These are phyloP conservation scores for Castanea crenata DNA, from an alignment of 306 rosid species.

Conservation along the genomic window DNA sequence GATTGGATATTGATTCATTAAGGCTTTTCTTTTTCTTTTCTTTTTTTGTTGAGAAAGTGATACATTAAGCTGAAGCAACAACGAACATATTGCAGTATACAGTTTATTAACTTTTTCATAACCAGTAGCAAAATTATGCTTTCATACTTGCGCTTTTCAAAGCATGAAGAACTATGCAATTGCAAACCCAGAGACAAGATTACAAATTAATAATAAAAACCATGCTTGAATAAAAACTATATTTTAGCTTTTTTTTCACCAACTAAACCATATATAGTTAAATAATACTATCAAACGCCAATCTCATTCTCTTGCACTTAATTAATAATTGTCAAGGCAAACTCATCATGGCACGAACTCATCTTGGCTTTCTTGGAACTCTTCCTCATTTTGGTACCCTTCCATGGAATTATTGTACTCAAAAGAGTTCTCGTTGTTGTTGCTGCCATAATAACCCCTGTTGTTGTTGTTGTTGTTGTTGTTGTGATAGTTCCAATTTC, in stretches of 20 bases:
- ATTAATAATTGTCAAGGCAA: slow-evolving; percentile 2
- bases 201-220: slow-evolving; percentile 10
- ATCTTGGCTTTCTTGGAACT: slow-evolving; percentile 44
- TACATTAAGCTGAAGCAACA: neutral
- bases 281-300: slow-evolving; percentile 25
- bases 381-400: slow-evolving; percentile 57
- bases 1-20: neutral
- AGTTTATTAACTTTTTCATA: slow-evolving; percentile 16
- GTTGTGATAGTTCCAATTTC: slow-evolving; percentile 25
- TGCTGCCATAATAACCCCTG: slow-evolving; percentile 46
- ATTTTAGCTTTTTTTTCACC: slow-evolving; percentile 4
- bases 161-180: slow-evolving; percentile 20
- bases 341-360: slow-evolving; percentile 57
- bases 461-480: slow-evolving; percentile 40
- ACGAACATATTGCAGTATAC: slow-evolving; percentile 7
- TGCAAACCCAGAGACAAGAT: slow-evolving; percentile 26
- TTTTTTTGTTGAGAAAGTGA: no score
- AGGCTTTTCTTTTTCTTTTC: no score
- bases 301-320: slow-evolving; percentile 35
- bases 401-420: slow-evolving; percentile 44
- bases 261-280: slow-evolving; percentile 35
- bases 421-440: slow-evolving; percentile 40
- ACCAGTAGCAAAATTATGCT: slow-evolving; percentile 27
- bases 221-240: slow-evolving; percentile 15
- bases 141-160: slow-evolving; percentile 18